A percentile compares a stretch with the other conserved stretches of the same genome.
phyloP scores from a whole-genome alignment of 768 basidiomycete genomes.

The Calocera viscosa region DNA sequence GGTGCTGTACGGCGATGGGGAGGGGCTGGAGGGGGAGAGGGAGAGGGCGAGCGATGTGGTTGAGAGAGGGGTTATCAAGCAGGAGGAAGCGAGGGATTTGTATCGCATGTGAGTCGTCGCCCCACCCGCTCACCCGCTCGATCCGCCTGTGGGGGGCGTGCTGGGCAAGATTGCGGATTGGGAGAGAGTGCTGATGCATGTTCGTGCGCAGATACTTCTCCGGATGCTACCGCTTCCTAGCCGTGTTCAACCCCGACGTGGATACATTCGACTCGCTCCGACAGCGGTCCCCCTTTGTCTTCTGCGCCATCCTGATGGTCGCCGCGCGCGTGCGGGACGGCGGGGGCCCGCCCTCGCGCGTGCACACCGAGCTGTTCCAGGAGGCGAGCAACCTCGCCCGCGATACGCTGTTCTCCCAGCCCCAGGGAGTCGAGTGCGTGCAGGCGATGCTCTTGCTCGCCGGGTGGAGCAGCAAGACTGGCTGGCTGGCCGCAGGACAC shows the following conservation, averaged over 20 bases:
- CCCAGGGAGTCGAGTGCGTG: conserved; percentile 28
- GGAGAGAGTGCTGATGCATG: neutral
- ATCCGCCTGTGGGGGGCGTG: no score
- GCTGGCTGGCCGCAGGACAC: conserved; percentile 31
- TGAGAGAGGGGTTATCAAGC: conserved; percentile 65
- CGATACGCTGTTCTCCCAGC: conserved; percentile 26
- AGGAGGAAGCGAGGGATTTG: conserved; percentile 72
- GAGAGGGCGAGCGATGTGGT: conserved; percentile 42
- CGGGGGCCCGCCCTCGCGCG: conserved; percentile 41
- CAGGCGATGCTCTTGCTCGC: conserved; percentile 29
- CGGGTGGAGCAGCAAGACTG: conserved; percentile 27
- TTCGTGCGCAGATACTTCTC: conserved; percentile 56
- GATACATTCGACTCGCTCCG: conserved; percentile 82
- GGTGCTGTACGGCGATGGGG: neutral
- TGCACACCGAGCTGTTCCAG: conserved; percentile 22
- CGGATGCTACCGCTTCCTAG: conserved; percentile 84
- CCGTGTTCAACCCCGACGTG: conserved; percentile 68
- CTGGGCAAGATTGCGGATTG: no score
- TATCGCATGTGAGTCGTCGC: conserved; percentile 72
- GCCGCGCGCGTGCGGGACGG: conserved; percentile 84
- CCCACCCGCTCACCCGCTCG: no score
- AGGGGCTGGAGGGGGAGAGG: neutral
- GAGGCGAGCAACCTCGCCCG: conserved; percentile 24
- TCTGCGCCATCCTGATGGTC: conserved; percentile 87
- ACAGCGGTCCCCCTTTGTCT: conserved; percentile 82